Evolutionary conservation across 768 basidiomycete species (phyloP).

Genomic region (Suillus weaverae): DNA sequence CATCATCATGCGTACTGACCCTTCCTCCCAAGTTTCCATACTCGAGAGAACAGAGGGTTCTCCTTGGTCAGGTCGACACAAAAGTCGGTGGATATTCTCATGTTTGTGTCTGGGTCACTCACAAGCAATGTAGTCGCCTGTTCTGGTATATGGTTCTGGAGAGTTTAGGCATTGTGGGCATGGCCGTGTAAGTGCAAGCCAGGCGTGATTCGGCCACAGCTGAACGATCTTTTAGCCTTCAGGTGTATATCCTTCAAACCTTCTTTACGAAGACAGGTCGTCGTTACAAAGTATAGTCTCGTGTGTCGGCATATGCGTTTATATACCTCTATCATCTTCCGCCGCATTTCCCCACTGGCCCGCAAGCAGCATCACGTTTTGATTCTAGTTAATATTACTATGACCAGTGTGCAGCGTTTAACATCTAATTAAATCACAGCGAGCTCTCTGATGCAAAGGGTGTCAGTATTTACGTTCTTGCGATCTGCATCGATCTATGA

Average conservation of each 20-base stretch:
- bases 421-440: background rate
- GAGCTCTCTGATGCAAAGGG: background rate
- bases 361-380: background rate
- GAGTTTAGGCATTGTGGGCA: constrained; percentile 72
- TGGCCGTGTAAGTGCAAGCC: constrained; percentile 73
- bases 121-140: constrained; percentile 56
- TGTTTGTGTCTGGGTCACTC: background rate
- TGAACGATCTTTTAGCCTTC: constrained; percentile 51
- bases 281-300: constrained; percentile 76
- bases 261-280: constrained; percentile 96
- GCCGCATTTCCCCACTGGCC: background rate
- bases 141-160: constrained; percentile 94
- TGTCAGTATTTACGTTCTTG: background rate
- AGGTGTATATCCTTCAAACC: constrained; percentile 91
- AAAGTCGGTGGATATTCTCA: constrained; percentile 47
- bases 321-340: background rate
- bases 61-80: constrained; percentile 89
- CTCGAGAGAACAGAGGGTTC: constrained; percentile 91
- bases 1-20: constrained; percentile 9
- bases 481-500: too few relatives aligned
- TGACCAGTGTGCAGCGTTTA: background rate
- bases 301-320: background rate
- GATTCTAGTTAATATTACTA: background rate
- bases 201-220: constrained; percentile 1
- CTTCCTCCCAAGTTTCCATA: constrained; percentile 72